Evolutionary conservation across 2,329 filamentous ascomycete genomes (phyloP).

Genomic region (Rasamsonia emersonii): DNA sequence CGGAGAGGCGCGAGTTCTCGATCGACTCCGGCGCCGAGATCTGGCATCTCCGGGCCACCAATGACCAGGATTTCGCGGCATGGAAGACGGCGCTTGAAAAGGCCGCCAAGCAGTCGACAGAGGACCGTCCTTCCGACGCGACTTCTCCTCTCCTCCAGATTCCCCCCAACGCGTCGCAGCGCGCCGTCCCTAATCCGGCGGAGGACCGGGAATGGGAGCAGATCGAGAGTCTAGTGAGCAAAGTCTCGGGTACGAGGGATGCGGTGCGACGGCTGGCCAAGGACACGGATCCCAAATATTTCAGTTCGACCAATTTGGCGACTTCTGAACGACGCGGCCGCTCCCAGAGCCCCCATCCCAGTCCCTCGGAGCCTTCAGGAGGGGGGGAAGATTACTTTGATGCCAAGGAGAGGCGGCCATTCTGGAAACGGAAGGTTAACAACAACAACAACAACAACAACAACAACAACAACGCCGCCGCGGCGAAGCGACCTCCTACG

Average conservation of each 20-base stretch:
- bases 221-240: constrained; percentile 75
- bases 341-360: constrained; percentile 26
- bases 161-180: constrained; percentile 21
- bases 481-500: too few relatives aligned
- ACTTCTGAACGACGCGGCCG: constrained; percentile 19
- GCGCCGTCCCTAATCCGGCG: constrained; percentile 29
- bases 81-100: constrained; percentile 83
- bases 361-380: constrained; percentile 21
- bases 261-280: constrained; percentile 78
- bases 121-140: constrained; percentile 20
- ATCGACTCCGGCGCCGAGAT: constrained; percentile 96
- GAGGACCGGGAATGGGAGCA: constrained; percentile 82
- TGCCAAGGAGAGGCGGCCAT: constrained; percentile 56
- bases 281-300: constrained; percentile 64
- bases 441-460: constrained; percentile 30
- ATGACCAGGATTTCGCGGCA: constrained; percentile 72
- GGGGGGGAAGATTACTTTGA: constrained; percentile 26
- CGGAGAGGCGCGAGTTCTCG: constrained; percentile 80
- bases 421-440: constrained; percentile 87
- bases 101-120: constrained; percentile 51
- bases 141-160: constrained; percentile 19
- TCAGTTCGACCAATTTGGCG: constrained; percentile 13
- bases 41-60: constrained; percentile 84
- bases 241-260: constrained; percentile 80
- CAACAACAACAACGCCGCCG: constrained; percentile 40